phyloP scores from a whole-genome alignment of 768 basidiomycete species.

The Chiua virens region DNA sequence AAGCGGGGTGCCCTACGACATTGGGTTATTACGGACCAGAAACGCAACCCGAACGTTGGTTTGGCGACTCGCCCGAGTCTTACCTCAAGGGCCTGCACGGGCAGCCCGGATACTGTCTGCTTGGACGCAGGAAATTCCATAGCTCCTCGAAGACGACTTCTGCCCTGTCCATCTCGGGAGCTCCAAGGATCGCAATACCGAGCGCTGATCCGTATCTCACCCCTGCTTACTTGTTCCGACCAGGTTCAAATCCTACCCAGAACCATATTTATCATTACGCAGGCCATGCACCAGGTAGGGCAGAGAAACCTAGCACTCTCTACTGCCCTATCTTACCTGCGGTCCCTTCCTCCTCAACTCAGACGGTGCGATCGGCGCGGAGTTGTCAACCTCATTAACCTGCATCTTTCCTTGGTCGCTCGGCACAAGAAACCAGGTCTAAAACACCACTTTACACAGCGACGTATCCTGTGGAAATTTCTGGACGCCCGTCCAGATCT shows the following conservation, averaged over 20 bases:
- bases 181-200: constrained; percentile 31
- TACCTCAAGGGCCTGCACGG: too few relatives aligned
- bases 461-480: constrained; percentile 45
- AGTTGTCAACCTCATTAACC: constrained; percentile 52
- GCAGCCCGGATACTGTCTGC: too few relatives aligned
- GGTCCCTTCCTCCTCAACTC: constrained; percentile 45
- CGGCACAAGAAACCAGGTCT: constrained; percentile 38
- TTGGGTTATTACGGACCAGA: constrained; percentile 10
- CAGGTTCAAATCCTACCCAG: constrained; percentile 39
- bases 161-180: constrained; percentile 14
- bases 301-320: constrained; percentile 40
- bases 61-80: background rate
- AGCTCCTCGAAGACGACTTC: constrained; percentile 10
- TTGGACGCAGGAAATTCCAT: background rate
- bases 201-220: constrained; percentile 43
- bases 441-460: constrained; percentile 43
- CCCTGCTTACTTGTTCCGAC: constrained; percentile 36
- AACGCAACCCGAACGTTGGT: background rate
- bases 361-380: constrained; percentile 31
- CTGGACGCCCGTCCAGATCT: constrained; percentile 48
- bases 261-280: constrained; percentile 45
- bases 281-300: constrained; percentile 44
- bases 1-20: constrained; percentile 36
- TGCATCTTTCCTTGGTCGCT: constrained; percentile 41
- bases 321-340: constrained; percentile 50